Conservation (phyloP, 495 filamentous ascomycete species). For the Xylaria scruposa region DNA sequence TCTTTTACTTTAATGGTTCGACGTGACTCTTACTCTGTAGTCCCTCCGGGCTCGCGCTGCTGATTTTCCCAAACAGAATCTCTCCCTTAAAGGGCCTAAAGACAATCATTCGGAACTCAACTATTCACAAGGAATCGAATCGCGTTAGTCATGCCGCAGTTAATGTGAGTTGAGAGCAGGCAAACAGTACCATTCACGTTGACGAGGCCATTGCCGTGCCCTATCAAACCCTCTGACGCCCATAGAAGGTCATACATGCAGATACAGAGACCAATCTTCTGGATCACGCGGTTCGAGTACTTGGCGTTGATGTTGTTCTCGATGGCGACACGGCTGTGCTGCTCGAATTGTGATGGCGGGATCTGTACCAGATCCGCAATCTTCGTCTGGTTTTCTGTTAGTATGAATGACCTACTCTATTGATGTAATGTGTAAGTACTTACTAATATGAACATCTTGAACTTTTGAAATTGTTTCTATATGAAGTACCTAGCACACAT, state of each 20-base stretch:
- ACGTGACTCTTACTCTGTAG: constrained; percentile 71
- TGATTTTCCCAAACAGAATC: constrained; percentile 81
- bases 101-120: constrained; percentile 90
- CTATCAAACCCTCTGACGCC: constrained; percentile 89
- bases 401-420: background rate
- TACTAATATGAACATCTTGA: constrained; percentile 50
- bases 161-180: constrained; percentile 1
- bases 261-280: constrained; percentile 88
- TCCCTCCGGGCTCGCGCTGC: constrained; percentile 69
- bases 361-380: constrained; percentile 93
- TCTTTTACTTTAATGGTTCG: background rate
- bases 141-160: background rate
- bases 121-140: constrained; percentile 50
- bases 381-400: constrained; percentile 56
- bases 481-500: constrained; percentile 11
- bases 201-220: constrained; percentile 85
- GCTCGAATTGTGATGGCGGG: constrained; percentile 81
- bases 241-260: constrained; percentile 86
- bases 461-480: constrained; percentile 11
- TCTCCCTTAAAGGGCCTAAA: constrained; percentile 95
- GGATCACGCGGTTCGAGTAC: constrained; percentile 75
- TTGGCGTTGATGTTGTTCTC: constrained; percentile 96
- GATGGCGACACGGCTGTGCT: constrained; percentile 76
- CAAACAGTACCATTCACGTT: constrained; percentile 81
- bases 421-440: background rate